Base-by-base conservation (phyloP, 345 rosid genomes). In the Tarenaya hassleriana region DNA sequence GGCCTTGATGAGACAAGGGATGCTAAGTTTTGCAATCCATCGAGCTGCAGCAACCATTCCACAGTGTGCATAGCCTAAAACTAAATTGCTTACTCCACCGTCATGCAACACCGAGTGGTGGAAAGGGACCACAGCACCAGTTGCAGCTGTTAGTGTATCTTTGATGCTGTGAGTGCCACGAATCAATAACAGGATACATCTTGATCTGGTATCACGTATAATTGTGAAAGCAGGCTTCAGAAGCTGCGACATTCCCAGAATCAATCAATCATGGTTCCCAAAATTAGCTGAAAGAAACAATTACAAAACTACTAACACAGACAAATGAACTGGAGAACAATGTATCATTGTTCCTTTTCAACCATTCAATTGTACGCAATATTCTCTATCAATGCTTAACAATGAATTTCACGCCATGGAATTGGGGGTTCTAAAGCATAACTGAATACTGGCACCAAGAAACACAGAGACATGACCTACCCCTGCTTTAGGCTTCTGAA, bases 21-120 rank as follows among this genome's bases (percentile, higher is more conserved):
- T 73, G 68, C 84, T 78, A 11, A 88, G 83, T 64, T 88, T 88
- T 42, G 98, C 95, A 74, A 88, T 92, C 97, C 97, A 92, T 16
- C 88, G 87, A 64, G 97, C 97, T 33, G 98, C 97, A 69, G 98
- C 98, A 75, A 85, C 98, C 98, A 92, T 92, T 69, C 98, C 98
- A 47, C 85, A 92, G 57, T 92, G 98, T 3, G 98, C 98, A 41
- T 92, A 92, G 48, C 98, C 98, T 71, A 92, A 77, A 62, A 92
- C 78, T 73, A 88, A 77, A 76, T 92, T 81, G 72, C 95, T 83
- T 52, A 92, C 62, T 37, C 98, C 95, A 62, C 98, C 98, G 71
- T 83, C 97, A 69, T 83, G 78, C 71, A 92, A 67, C 70, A 92
- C 88, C 0, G 91, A 92, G 70, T 92, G 98, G 71, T 88, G 98